Conservation (phyloP, 1,284 basidiomycete genomes). For the Peniophora sp. region DNA sequence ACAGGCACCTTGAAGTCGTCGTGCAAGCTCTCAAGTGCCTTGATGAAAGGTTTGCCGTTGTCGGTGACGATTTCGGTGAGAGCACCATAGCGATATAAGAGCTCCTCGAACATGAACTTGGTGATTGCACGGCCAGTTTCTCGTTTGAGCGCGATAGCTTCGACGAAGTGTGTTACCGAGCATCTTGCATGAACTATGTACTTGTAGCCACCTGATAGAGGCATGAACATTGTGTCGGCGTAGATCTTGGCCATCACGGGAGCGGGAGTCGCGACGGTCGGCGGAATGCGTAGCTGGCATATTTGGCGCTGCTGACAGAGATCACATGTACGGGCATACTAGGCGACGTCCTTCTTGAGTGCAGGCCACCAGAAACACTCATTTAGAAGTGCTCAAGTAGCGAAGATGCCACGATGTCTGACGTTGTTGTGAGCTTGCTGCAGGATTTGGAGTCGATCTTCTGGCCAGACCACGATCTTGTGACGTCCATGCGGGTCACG, state of each 20-base stretch:
- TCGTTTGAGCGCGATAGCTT: slow-evolving; percentile 11
- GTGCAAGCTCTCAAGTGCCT: slow-evolving; percentile 22
- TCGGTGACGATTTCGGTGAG: slow-evolving; percentile 18
- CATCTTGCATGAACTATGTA: slow-evolving; percentile 20
- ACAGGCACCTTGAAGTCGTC: slow-evolving; percentile 31
- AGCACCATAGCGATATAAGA: slow-evolving; percentile 15
- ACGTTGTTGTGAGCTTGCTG: slow-evolving; percentile 16
- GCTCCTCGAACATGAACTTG: slow-evolving; percentile 19
- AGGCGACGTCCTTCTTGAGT: slow-evolving; percentile 19
- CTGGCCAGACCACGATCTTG: slow-evolving; percentile 9
- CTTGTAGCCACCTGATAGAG: slow-evolving; percentile 9
- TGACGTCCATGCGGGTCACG: slow-evolving; percentile 1
- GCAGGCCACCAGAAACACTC: slow-evolving; percentile 22
- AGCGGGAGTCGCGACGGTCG: slow-evolving; percentile 20
- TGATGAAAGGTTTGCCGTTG: slow-evolving; percentile 21
- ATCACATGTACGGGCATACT: slow-evolving; percentile 28
- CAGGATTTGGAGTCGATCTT: slow-evolving; percentile 5
- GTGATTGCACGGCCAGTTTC: slow-evolving; percentile 11
- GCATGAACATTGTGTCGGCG: slow-evolving; percentile 25
- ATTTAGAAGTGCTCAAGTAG: slow-evolving; percentile 7
- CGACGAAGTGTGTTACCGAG: slow-evolving; percentile 13
- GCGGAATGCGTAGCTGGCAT: slow-evolving; percentile 22
- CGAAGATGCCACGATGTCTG: slow-evolving; percentile 17
- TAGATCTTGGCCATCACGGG: slow-evolving; percentile 24
- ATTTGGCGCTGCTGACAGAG: slow-evolving; percentile 24